phyloP scores from a whole-genome alignment of 805 yeast genomes.

The Candida insectorum region DNA sequence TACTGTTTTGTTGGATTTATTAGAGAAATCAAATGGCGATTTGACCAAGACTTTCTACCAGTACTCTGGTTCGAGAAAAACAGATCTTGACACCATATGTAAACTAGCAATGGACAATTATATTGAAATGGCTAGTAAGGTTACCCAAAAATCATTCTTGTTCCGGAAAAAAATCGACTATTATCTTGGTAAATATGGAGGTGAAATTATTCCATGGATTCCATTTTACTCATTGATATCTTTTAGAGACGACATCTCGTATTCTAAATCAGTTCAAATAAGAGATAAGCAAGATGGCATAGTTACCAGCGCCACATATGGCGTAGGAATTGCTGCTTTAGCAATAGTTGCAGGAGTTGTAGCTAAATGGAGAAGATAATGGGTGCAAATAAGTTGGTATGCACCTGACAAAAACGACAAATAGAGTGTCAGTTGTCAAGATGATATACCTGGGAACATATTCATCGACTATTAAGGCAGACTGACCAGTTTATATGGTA shows the following conservation, averaged over 20 bases:
- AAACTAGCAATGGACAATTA: slow-evolving; percentile 78
- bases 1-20: slow-evolving; percentile 54
- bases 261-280: slow-evolving; percentile 60
- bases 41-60: slow-evolving; percentile 48
- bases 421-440: too few relatives aligned
- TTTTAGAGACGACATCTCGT: slow-evolving; percentile 78
- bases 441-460: too few relatives aligned
- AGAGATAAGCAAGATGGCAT: slow-evolving; percentile 55
- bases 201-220: slow-evolving; percentile 53
- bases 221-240: slow-evolving; percentile 93
- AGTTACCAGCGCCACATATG: slow-evolving; percentile 19
- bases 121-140: slow-evolving; percentile 83
- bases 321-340: neutral
- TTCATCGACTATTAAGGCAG: too few relatives aligned
- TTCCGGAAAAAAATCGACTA: slow-evolving; percentile 69
- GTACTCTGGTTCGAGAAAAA: slow-evolving; percentile 55
- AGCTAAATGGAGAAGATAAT: too few relatives aligned
- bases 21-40: slow-evolving; percentile 28
- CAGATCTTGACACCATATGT: slow-evolving; percentile 72
- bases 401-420: too few relatives aligned
- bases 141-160: slow-evolving; percentile 56
- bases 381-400: too few relatives aligned
- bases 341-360: neutral
- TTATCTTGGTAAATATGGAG: slow-evolving; percentile 53
- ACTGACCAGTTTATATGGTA: too few relatives aligned